Evolutionary conservation across 495 filamentous ascomycete species (phyloP).

Genomic region (Penicillium riverlandense): DNA sequence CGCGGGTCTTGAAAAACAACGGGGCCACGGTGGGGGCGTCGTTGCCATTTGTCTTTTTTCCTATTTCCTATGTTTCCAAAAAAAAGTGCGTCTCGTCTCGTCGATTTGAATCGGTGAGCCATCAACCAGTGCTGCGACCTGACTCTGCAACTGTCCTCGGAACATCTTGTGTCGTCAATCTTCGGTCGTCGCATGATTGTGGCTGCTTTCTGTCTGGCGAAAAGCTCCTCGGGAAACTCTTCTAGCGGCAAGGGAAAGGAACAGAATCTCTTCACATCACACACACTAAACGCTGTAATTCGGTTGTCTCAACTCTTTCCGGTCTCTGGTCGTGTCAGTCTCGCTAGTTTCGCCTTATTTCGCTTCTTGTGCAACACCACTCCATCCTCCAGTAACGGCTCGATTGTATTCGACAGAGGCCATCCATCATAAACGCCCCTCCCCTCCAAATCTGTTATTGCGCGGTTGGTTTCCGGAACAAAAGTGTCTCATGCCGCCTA

Average conservation of each 20-base stretch:
- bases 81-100: conserved; percentile 3
- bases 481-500: no score
- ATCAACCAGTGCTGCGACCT: conserved; percentile 22
- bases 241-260: conserved; percentile 38
- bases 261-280: conserved; percentile 1
- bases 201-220: conserved; percentile 35
- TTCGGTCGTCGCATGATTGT: conserved; percentile 34
- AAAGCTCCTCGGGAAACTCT: conserved; percentile 32
- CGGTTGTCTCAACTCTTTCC: conserved; percentile 42
- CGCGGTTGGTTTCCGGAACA: no score
- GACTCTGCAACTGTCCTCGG: conserved; percentile 23
- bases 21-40: conserved; percentile 22
- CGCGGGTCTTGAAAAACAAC: conserved; percentile 27
- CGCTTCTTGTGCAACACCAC: conserved; percentile 34
- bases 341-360: conserved; percentile 13
- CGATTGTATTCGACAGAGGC: conserved; percentile 36
- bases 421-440: no score
- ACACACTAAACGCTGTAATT: conserved; percentile 43
- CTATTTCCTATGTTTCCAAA: conserved; percentile 24
- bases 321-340: not conserved
- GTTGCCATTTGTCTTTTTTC: conserved; percentile 27
- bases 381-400: conserved; percentile 41
- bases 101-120: conserved; percentile 17
- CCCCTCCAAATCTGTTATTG: conserved; percentile 1
- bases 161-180: conserved; percentile 27